Conservation (phyloP, 352 stramenopile genomes). For the Globisporangium heterothallicum region DNA sequence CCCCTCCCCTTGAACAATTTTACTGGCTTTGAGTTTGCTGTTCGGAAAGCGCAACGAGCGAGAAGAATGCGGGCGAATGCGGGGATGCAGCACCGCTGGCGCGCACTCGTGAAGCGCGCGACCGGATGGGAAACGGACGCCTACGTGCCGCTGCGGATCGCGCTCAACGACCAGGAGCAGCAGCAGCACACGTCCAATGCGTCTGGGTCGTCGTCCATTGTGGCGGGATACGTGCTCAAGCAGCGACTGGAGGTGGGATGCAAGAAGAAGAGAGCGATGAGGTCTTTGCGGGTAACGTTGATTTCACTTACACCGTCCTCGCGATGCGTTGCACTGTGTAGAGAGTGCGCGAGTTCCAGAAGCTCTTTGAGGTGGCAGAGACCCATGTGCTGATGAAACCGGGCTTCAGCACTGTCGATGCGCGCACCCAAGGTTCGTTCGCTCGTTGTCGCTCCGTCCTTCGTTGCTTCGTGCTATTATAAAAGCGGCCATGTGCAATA, state of each 20-base stretch:
- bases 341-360: slow-evolving; percentile 26
- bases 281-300: no score
- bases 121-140: slow-evolving; percentile 35
- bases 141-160: slow-evolving; percentile 49
- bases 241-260: slow-evolving; percentile 22
- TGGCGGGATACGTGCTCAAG: slow-evolving; percentile 33
- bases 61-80: not conserved
- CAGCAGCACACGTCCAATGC: not conserved
- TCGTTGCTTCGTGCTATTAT: no score
- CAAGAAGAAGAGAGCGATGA: no score
- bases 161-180: slow-evolving; percentile 29
- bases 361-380: slow-evolving; percentile 26
- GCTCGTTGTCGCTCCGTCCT: not conserved
- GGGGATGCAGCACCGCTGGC: slow-evolving; percentile 7
- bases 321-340: slow-evolving; percentile 6
- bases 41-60: no score
- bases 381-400: slow-evolving; percentile 27
- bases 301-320: not conserved
- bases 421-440: slow-evolving; percentile 19
- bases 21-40: not conserved
- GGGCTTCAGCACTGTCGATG: slow-evolving; percentile 20
- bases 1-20: no score
- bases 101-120: slow-evolving; percentile 29
- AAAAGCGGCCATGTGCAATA: no score
- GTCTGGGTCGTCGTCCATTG: slow-evolving; percentile 15